Conservation (phyloP, 2,329 filamentous ascomycete genomes). For the Phyllosticta capitalensis region DNA sequence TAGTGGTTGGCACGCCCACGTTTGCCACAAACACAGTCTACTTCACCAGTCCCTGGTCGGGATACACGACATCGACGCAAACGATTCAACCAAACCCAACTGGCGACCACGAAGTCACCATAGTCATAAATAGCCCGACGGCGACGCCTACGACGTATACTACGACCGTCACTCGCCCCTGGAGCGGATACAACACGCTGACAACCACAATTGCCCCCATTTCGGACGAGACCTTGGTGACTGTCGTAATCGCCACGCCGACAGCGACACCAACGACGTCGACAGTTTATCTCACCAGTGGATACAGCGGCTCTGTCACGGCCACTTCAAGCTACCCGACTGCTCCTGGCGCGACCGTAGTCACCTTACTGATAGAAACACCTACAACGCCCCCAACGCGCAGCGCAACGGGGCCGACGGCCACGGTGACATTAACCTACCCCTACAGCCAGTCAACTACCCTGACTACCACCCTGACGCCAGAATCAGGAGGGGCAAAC, state of each 20-base stretch:
- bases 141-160: background rate
- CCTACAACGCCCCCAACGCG: background rate
- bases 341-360: too few species aligned
- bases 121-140: background rate
- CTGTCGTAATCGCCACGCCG: background rate
- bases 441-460: background rate
- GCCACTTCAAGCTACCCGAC: background rate
- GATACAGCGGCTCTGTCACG: background rate
- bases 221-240: background rate
- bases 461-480: background rate
- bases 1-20: background rate
- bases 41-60: background rate
- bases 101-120: background rate
- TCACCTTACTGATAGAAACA: background rate
- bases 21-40: background rate
- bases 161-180: background rate
- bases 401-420: background rate
- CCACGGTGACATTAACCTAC: background rate
- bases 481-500: background rate
- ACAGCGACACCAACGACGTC: background rate
- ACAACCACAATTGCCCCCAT: background rate
- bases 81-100: background rate
- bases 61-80: background rate
- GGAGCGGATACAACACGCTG: background rate
- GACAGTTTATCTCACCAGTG: background rate